phyloP scores from a whole-genome alignment of 768 basidiomycete genomes.

The Leccinellum rugosiceps region DNA sequence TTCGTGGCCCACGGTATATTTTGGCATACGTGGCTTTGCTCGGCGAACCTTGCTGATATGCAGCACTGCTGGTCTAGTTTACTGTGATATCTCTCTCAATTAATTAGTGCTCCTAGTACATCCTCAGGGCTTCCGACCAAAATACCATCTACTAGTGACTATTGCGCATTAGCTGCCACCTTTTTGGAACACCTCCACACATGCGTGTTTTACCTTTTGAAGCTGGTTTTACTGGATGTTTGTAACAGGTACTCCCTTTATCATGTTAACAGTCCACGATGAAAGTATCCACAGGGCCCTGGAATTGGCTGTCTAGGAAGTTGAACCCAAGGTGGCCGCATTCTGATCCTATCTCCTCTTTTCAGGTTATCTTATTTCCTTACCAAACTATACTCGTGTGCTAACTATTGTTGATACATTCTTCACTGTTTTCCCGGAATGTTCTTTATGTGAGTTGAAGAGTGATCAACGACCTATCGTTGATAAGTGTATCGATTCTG shows the following conservation, averaged over 20 bases:
- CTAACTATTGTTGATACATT: constrained; percentile 23
- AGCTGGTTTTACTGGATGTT: background rate
- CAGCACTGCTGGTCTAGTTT: constrained; percentile 25
- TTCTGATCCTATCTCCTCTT: constrained; percentile 14
- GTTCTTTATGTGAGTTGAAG: background rate
- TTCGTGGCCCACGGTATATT: constrained; percentile 11
- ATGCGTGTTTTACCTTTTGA: background rate
- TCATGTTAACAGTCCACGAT: constrained; percentile 31
- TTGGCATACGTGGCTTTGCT: background rate
- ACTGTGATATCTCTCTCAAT: constrained; percentile 11
- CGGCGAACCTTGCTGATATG: background rate
- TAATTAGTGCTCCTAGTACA: background rate
- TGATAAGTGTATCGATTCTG: constrained; percentile 26
- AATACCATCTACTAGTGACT: constrained; percentile 20
- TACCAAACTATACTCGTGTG: constrained; percentile 3
- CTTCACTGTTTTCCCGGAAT: constrained; percentile 30
- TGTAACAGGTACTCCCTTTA: constrained; percentile 22
- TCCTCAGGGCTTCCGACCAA: constrained; percentile 19
- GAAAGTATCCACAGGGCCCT: constrained; percentile 24
- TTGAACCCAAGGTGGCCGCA: constrained; percentile 23
- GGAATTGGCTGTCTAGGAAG: constrained; percentile 17
- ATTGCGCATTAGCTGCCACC: constrained; percentile 31
- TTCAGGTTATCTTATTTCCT: background rate
- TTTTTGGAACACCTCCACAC: constrained; percentile 21
- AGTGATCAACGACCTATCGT: background rate